Evolutionary conservation across 352 stramenopile species (phyloP), one percentile per base, ranked within the genome.

Genomic region (Phytophthora rubi): DNA sequence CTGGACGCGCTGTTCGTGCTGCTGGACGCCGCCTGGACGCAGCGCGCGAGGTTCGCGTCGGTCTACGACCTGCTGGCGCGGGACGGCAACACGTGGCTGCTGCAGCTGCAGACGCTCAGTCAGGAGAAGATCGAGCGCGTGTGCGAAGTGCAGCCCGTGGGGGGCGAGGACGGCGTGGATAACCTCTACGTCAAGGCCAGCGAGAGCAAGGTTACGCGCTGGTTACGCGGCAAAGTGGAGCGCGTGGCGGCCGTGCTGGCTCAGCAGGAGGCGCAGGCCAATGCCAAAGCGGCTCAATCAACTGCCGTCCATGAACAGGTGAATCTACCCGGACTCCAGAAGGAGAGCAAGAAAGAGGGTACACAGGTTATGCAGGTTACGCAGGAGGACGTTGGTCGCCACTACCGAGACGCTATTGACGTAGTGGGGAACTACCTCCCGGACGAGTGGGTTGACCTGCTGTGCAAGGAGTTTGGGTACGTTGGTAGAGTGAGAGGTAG

Each of bases 1-100:
- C 69, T 94, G 37, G 86, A 95, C 35, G 75, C 85, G 37, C 71
- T 92, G 2, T 94, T 94, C 49, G 85, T 95, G 61, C 65, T 95
- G 15, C 61, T 95, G 45, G 69, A 81, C 32, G 82, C 79, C 12
- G 70, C 77, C 13, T 86, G 79, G 76, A 33, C 62, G n/a, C 78
- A 90, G 37, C 77, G 81, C 12, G 63, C 71, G 15, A 73, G 79
- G 15, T 90, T 83, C 52, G 75, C 77, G 56, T 82, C 84, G 1
- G 78, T 89, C 42, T 88, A 86, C 59, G 86, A 94, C 37, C 58
- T 92, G 7, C 66, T 90, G 26, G 59, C 77, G 6, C 66, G 65
- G 8, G 68, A 77, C 30, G 54, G 79, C 44, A 92, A 93, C 58
- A 71, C 72, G 23, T 94, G 86, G 86, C 75, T 89, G 57, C 54